Conservation (phyloP, 2,329 filamentous ascomycete species). For the Pseudopithomyces maydicus region DNA sequence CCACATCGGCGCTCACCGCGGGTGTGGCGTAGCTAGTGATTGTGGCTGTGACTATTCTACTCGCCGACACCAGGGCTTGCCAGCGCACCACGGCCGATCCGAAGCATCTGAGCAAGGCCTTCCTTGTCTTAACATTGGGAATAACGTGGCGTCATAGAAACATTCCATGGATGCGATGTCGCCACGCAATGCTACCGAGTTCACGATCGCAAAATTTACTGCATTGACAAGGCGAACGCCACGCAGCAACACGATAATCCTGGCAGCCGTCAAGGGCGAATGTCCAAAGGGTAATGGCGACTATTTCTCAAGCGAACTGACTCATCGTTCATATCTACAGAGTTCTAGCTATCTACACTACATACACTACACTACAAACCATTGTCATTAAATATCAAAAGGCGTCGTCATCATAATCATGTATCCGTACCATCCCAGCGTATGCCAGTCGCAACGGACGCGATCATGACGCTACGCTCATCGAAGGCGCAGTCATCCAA, state of each 20-base stretch:
- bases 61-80: neutral
- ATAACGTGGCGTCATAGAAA: neutral
- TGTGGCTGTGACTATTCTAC: conserved; percentile 2
- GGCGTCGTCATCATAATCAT: conserved; percentile 13
- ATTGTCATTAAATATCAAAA: conserved; percentile 20
- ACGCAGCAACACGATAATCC: neutral
- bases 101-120: neutral
- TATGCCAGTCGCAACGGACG: conserved; percentile 14
- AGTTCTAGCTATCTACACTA: neutral
- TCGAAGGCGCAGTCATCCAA: conserved; percentile 24
- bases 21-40: conserved; percentile 3
- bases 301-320: neutral
- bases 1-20: neutral
- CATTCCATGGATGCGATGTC: neutral
- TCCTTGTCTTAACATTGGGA: neutral
- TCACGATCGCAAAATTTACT: too few species aligned
- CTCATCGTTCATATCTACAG: neutral
- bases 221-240: too few species aligned
- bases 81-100: conserved; percentile 1
- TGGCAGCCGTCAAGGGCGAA: too few species aligned
- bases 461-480: conserved; percentile 35
- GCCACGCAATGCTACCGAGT: neutral
- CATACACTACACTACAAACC: conserved; percentile 15
- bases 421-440: conserved; percentile 8
- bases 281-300: neutral